A percentile compares a stretch with the other conserved stretches of the same genome.
These are phyloP conservation scores for Aspergillus novoparasiticus DNA, from an alignment of 2,329 filamentous ascomycete species.

Conservation along the genomic window DNA sequence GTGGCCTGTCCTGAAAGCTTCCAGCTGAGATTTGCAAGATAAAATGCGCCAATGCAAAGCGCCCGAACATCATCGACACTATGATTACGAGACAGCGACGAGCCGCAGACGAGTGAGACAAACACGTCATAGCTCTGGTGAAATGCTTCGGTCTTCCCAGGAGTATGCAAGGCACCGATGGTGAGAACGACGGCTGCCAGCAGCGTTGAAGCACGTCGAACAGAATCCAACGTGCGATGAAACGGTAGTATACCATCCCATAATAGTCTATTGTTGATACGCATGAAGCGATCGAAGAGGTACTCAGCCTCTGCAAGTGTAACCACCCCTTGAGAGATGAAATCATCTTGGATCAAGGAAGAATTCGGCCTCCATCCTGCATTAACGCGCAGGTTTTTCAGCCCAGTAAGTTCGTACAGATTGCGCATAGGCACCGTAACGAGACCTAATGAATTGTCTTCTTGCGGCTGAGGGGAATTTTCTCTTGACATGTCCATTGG, in stretches of 20 bases:
- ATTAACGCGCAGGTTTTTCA: constrained; percentile 35
- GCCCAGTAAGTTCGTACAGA: constrained; percentile 42
- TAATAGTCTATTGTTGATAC: constrained; percentile 44
- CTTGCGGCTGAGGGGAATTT: constrained; percentile 7
- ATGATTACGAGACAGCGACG: constrained; percentile 56
- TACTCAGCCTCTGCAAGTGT: constrained; percentile 44
- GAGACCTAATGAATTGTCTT: constrained; percentile 27
- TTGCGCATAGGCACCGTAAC: constrained; percentile 45
- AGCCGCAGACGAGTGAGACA: constrained; percentile 51
- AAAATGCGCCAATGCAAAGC: constrained; percentile 58
- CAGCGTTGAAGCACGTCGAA: constrained; percentile 53
- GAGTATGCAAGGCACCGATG: constrained; percentile 56
- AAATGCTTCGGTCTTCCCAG: constrained; percentile 50
- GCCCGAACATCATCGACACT: constrained; percentile 56
- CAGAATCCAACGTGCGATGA: constrained; percentile 39
- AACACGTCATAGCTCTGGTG: constrained; percentile 54
- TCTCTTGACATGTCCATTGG: constrained; percentile 7
- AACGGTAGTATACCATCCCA: constrained; percentile 43
- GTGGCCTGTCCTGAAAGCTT: constrained; percentile 56
- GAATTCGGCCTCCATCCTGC: constrained; percentile 21
- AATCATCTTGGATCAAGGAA: constrained; percentile 32
- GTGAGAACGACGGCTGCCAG: constrained; percentile 54
- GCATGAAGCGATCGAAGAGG: constrained; percentile 46
- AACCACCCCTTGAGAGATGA: constrained; percentile 45
- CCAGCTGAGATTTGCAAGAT: constrained; percentile 60